Evolutionary conservation across 2,329 filamentous ascomycete species (phyloP).

Genomic region (Sporothrix protearum): DNA sequence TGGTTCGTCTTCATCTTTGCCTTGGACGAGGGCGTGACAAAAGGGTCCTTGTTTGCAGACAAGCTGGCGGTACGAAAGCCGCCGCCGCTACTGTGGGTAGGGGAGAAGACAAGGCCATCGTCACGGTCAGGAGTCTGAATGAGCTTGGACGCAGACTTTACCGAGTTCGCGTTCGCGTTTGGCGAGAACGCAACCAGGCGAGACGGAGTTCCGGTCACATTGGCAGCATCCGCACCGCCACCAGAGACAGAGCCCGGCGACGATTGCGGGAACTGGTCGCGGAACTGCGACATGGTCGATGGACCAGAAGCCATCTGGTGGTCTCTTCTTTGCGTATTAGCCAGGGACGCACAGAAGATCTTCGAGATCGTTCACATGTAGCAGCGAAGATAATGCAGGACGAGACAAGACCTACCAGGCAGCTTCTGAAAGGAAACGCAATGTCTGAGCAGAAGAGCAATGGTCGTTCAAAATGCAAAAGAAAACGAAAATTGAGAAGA

Average conservation of each 20-base stretch:
- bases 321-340: not conserved
- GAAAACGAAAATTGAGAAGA: not conserved
- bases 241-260: constrained; percentile 49
- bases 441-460: not conserved
- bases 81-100: constrained; percentile 31
- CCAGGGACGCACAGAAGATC: not conserved
- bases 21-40: constrained; percentile 42
- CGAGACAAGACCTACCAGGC: not conserved
- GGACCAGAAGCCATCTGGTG: not conserved
- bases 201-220: constrained; percentile 56
- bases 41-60: constrained; percentile 51
- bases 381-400: not conserved
- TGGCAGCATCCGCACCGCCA: constrained; percentile 4
- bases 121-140: constrained; percentile 36
- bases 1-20: constrained; percentile 36
- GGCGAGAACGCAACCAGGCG: constrained; percentile 62
- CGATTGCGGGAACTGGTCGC: constrained; percentile 43
- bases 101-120: constrained; percentile 32
- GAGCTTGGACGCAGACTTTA: constrained; percentile 41
- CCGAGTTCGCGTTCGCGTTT: constrained; percentile 53
- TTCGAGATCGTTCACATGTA: not conserved
- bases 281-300: constrained; percentile 40
- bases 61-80: constrained; percentile 31
- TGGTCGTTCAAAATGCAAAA: not conserved
- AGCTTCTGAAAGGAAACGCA: not conserved